phyloP scores from a whole-genome alignment of 2,329 filamentous ascomycete genomes.

The Microcera coccophila region DNA sequence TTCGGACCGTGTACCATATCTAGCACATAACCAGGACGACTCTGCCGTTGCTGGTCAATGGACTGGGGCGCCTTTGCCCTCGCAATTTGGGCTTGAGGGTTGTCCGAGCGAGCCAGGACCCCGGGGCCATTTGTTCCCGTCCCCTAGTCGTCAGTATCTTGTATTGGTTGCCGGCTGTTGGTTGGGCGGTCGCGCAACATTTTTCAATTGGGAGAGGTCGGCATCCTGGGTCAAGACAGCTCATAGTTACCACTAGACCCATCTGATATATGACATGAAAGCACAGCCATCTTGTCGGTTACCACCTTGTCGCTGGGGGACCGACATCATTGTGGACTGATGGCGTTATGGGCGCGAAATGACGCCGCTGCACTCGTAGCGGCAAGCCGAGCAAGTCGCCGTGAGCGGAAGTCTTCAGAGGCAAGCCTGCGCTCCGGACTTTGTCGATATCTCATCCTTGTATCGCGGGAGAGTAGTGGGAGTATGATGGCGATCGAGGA shows the following conservation, averaged over 20 bases:
- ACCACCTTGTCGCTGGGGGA: slow-evolving; percentile 4
- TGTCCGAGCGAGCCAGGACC: not conserved
- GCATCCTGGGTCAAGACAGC: no score
- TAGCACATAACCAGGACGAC: no score
- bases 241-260: not conserved
- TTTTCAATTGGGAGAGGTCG: not conserved
- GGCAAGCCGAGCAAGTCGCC: slow-evolving; percentile 8
- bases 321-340: slow-evolving; percentile 30
- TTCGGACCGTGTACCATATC: not conserved
- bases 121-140: slow-evolving; percentile 2
- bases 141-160: not conserved
- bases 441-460: no score
- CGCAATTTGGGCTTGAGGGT: slow-evolving; percentile 2
- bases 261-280: not conserved
- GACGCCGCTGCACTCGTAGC: slow-evolving; percentile 23
- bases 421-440: no score
- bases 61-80: no score
- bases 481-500: no score
- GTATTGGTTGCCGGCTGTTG: not conserved
- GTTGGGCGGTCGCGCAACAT: not conserved
- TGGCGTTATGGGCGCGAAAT: slow-evolving; percentile 24
- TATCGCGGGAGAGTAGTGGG: no score
- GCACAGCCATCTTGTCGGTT: not conserved
- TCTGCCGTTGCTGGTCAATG: no score
- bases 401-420: no score